Evolutionary conservation across 2,329 filamentous ascomycete genomes (phyloP).

Genomic region (Tolypocladium ophioglossoides): DNA sequence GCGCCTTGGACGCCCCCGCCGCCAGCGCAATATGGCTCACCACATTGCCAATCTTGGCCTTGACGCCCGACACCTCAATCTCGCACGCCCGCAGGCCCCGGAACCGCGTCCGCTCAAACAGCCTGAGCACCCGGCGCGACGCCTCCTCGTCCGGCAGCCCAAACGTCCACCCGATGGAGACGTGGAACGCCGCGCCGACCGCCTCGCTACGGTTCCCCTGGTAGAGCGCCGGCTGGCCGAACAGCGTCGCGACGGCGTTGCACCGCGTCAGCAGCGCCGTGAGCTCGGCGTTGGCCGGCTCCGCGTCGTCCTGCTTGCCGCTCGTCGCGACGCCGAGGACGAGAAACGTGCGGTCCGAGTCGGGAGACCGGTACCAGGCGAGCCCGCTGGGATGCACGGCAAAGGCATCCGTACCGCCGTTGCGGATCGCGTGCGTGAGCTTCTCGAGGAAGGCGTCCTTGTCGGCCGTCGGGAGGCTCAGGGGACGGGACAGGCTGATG

Average conservation of each 20-base stretch:
- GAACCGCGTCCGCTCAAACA: slow-evolving; percentile 14
- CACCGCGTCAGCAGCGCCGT: slow-evolving; percentile 53
- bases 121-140: slow-evolving; percentile 13
- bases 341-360: slow-evolving; percentile 70
- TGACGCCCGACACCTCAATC: slow-evolving; percentile 51
- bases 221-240: slow-evolving; percentile 65
- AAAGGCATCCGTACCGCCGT: slow-evolving; percentile 20
- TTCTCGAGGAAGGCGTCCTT: slow-evolving; percentile 56
- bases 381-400: slow-evolving; percentile 27
- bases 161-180: slow-evolving; percentile 83
- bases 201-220: slow-evolving; percentile 15
- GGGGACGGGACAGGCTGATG: slow-evolving; percentile 77
- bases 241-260: slow-evolving; percentile 50
- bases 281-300: slow-evolving; percentile 40
- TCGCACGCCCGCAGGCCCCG: slow-evolving; percentile 26
- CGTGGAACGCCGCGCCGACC: slow-evolving; percentile 54
- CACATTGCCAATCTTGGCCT: slow-evolving; percentile 65
- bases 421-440: slow-evolving; percentile 33
- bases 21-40: slow-evolving; percentile 41
- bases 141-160: slow-evolving; percentile 34
- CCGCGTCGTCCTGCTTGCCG: slow-evolving; percentile 5
- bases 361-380: slow-evolving; percentile 41
- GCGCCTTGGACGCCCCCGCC: no score
- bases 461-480: slow-evolving; percentile 62
- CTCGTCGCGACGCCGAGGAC: slow-evolving; percentile 53